Base-by-base conservation (phyloP, 306 rosid species). In the Oxytropis ochrocephala region DNA sequence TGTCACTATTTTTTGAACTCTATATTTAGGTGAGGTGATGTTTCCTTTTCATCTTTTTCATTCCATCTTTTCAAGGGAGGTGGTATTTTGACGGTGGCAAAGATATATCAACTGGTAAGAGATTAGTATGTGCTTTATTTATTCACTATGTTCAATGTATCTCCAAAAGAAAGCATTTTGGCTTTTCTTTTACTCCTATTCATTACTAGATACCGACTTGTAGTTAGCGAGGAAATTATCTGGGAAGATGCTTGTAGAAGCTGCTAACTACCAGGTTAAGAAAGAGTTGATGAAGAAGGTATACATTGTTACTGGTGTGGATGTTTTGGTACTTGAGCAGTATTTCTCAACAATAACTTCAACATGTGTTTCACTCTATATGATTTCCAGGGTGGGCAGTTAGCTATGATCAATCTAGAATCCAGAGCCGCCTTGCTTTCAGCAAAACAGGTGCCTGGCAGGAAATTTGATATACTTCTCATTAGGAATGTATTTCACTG, bases 371-470 rank as follows among this genome's bases (percentile, higher is more conserved):
- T 65, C 44, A 32, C 58, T 27, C 69, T 78, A 58, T 59, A 66
- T 81, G 64, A 71, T 74, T 80, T 75, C 70, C 83, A 93, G 98
- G 96, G 97, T 73, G 98, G 98, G 56, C 96, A 93, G 44, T 72
- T 90, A 63, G 91, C 91, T 49, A 79, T 83, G 70, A 79, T 87
- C 69, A 90, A 90, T 84, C 76, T 93, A 19, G 98, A 93, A 78
- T 85, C 98, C 53, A 75, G 89, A 85, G 89, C 84, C 12, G 98
- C 97, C 72, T 77, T 93, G 85, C 96, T 93, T 66, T 96, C 87
- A 36, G 98, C 98, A 65, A 88, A 82, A 83, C 89, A 90, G 92
- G 97, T 93, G 70, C 77, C 11, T 60, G 42, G 29, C 50, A 14
- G 4, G 14, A 52, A 50, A 30, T 42, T 62, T 70, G 52, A 48